These are phyloP conservation scores for Tolypocladium endophyticum DNA, from an alignment of 2,329 filamentous ascomycete genomes.

Conservation along the genomic window DNA sequence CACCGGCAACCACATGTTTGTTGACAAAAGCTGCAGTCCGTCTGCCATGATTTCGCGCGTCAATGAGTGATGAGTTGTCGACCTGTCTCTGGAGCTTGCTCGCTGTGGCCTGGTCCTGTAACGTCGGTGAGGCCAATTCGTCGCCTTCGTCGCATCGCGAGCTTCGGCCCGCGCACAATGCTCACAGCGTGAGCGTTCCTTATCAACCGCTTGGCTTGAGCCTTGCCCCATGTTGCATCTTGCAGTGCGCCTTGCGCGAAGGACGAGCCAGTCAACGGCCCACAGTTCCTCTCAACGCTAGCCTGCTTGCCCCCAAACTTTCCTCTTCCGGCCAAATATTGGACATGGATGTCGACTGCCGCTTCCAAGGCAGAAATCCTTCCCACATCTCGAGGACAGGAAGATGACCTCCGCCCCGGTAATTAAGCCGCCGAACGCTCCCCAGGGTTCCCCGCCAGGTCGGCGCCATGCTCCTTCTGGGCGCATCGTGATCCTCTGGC, in stretches of 20 bases:
- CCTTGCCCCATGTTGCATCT: neutral
- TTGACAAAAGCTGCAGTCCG: neutral
- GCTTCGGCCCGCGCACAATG: neutral
- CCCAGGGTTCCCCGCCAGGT: neutral
- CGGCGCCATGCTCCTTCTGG: neutral
- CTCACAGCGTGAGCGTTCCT: neutral
- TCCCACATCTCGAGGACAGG: neutral
- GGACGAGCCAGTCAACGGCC: neutral
- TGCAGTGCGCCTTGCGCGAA: neutral
- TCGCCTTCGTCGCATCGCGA: neutral
- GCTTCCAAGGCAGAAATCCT: neutral
- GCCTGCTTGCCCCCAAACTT: neutral
- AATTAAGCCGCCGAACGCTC: neutral
- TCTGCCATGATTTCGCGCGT: neutral
- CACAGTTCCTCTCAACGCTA: neutral
- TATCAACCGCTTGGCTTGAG: neutral
- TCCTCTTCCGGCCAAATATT: neutral
- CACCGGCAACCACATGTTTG: neutral
- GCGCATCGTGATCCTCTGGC: neutral
- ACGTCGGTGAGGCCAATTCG: neutral
- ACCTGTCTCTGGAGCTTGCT: neutral
- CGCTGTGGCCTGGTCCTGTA: neutral
- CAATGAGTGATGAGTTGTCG: neutral
- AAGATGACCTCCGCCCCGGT: neutral
- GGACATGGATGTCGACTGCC: neutral